Percentiles rank a stretch among this genome's conserved stretches.
Conservation (phyloP, 352 stramenopile species). For the Phytophthora hybrid region DNA sequence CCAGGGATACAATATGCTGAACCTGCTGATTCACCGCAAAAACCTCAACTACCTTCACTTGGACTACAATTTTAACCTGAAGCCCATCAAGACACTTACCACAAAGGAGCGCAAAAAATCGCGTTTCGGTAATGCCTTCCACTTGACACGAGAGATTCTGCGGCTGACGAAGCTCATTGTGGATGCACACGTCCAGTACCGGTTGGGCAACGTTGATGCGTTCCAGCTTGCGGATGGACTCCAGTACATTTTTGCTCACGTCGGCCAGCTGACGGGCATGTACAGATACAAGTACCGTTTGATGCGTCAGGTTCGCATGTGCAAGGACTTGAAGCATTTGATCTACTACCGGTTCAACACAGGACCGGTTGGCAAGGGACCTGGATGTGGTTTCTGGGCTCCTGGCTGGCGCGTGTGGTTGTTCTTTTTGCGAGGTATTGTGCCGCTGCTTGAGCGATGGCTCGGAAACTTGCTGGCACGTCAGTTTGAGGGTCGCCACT, state of each 20-base stretch:
- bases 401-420: conserved; percentile 99
- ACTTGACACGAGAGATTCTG: conserved; percentile 98
- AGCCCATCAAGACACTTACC: conserved; percentile 99
- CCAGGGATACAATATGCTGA: conserved; percentile 99
- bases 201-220: conserved; percentile 99
- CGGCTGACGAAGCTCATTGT: conserved; percentile 99
- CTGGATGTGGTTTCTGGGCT: conserved; percentile 99
- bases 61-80: conserved; percentile 99
- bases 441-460: conserved; percentile 98
- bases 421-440: conserved; percentile 99
- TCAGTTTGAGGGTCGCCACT: conserved; percentile 99
- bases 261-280: conserved; percentile 99
- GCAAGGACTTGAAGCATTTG: conserved; percentile 99
- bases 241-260: conserved; percentile 99
- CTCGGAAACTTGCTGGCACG: conserved; percentile 98
- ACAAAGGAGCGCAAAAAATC: conserved; percentile 99
- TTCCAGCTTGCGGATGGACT: conserved; percentile 99
- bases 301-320: conserved; percentile 98
- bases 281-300: conserved; percentile 99
- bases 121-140: conserved; percentile 96
- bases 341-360: conserved; percentile 99
- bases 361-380: conserved; percentile 98
- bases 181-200: conserved; percentile 99
- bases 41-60: conserved; percentile 99
- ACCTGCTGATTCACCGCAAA: conserved; percentile 99